Evolutionary conservation across 208 protist genomes (phyloP), one percentile per base, ranked within the genome.

Genomic region (Wallacemonas sp.): DNA sequence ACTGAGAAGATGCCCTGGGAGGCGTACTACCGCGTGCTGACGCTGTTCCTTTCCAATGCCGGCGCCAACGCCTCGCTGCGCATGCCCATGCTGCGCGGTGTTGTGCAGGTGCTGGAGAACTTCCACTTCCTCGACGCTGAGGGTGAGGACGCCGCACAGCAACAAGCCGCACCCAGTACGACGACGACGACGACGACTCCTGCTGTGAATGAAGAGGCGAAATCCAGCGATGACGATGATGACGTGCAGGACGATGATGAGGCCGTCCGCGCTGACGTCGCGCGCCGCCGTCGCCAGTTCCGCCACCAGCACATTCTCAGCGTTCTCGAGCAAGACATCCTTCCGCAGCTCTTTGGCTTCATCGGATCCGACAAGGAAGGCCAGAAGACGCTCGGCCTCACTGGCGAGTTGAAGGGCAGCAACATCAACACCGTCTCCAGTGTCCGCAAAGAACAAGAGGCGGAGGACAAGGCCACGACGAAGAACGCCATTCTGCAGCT

Each of bases 321-420:
- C n/a, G 75, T 85, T 11, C 66, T 97, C 34, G 86, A 96, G 63
- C 69, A 72, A 2, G 88, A 96, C 57, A 73, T 96, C 12, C 69
- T 96, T n/a, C 91, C 91, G 33, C 87, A 96, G 65, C 77, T 96
- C 24, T 93, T 88, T 64, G 76, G 70, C 61, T 94, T 85, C 77
- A 76, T 96, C 21, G 61, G 70, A 12, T 21, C 21, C 21, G 68
- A 60, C 12, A 56, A 41, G 27, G 52, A 58, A 41, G 61, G 26
- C 62, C 68, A 29, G 65, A 65, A 23, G 72, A 72, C 33, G 60
- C 57, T 62, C 27, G 43, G 38, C 19, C 34, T 71, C 36, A 61
- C 61, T 19, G 52, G 54, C 30, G 72, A 63, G 62, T 71, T 54
- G 27, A 81, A 62, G 11, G 72, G 69, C 77, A 70, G 58, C 4